Evolutionary conservation across 306 rosid species (phyloP).

Genomic region (Medicago truncatula): MtrunA17r5.0-ANR NC_053045.1:8728501-8729000

Average conservation of each 20-base stretch:
- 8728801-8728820: conserved; percentile 71
- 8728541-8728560: conserved; percentile 69
- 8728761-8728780: conserved; percentile 59
- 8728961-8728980: too few relatives aligned
- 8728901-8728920: too few relatives aligned
- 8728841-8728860: neutral
- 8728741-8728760: conserved; percentile 66
- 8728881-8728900: too few relatives aligned
- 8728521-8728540: conserved; percentile 82
- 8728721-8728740: conserved; percentile 49
- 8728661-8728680: conserved; percentile 74
- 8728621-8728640: conserved; percentile 66
- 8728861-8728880: neutral
- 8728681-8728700: conserved; percentile 65
- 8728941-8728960: too few relatives aligned
- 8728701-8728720: conserved; percentile 51
- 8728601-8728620: conserved; percentile 52
- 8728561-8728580: conserved; percentile 57
- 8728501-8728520: conserved; percentile 61
- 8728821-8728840: conserved; percentile 85
- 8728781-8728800: conserved; percentile 48
- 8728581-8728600: conserved; percentile 56
- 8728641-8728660: conserved; percentile 70
- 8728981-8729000: too few relatives aligned
- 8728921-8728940: too few relatives aligned